phyloP scores from a whole-genome alignment of 116 monocot genomes.

The Thalassia testudinum region DNA sequence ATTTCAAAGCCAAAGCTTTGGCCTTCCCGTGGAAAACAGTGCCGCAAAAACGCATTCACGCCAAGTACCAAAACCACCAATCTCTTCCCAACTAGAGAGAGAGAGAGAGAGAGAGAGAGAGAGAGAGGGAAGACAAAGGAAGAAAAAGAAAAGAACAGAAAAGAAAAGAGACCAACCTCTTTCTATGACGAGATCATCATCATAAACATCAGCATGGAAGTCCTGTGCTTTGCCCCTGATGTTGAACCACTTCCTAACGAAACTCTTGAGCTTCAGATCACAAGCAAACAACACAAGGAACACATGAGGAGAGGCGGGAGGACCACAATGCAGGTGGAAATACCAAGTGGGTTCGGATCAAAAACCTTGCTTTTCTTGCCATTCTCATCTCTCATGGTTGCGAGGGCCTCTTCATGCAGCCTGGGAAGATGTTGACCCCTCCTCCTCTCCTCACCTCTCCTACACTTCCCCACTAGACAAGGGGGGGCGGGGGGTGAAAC shows the following conservation, averaged over 20 bases:
- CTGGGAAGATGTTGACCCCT: too few species aligned
- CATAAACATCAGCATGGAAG: slow-evolving; percentile 65
- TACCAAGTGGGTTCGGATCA: not conserved
- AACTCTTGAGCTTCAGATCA: slow-evolving; percentile 43
- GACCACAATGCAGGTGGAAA: not conserved
- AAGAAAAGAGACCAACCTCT: slow-evolving; percentile 25
- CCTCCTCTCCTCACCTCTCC: too few species aligned
- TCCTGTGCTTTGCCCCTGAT: slow-evolving; percentile 84
- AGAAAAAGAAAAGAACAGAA: not conserved
- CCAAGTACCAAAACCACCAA: too few species aligned
- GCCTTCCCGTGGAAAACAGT: too few species aligned
- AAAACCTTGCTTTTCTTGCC: slow-evolving; percentile 37
- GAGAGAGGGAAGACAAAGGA: not conserved
- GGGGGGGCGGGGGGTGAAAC: not conserved
- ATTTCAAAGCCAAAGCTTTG: too few species aligned
- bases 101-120: too few species aligned
- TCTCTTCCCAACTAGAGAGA: too few species aligned
- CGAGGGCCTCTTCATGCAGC: slow-evolving; percentile 29
- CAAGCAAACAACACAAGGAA: slow-evolving; percentile 1
- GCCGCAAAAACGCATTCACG: too few species aligned
- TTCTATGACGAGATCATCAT: slow-evolving; percentile 31
- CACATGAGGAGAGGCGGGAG: not conserved
- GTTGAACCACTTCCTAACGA: slow-evolving; percentile 84
- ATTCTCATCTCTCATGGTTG: slow-evolving; percentile 85
- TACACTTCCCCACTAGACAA: too few species aligned